These are phyloP conservation scores for Cercospora janseana DNA, from an alignment of 2,329 filamentous ascomycete genomes.

Conservation along the genomic window DNA sequence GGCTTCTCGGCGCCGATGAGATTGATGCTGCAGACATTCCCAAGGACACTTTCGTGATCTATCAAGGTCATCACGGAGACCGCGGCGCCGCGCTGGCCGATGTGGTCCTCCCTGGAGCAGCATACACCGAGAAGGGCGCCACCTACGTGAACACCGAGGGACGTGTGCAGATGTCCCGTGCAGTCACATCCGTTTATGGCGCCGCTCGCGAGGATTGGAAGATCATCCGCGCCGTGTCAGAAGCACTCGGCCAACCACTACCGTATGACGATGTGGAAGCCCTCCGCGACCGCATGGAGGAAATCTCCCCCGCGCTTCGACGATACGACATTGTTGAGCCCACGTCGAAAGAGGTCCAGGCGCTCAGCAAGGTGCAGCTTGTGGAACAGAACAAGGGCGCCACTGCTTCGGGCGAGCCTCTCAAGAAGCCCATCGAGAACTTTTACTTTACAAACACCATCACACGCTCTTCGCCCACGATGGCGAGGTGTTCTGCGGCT, in stretches of 20 bases:
- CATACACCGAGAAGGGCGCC: constrained; percentile 94
- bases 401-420: constrained; percentile 66
- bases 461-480: constrained; percentile 94
- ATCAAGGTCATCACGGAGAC: constrained; percentile 98
- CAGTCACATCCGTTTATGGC: constrained; percentile 83
- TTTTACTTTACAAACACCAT: constrained; percentile 99
- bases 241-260: constrained; percentile 82
- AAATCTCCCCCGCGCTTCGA: constrained; percentile 86
- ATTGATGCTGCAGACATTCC: constrained; percentile 81
- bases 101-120: constrained; percentile 86
- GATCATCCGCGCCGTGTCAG: constrained; percentile 88
- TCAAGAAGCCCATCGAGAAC: constrained; percentile 87
- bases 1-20: constrained; percentile 95
- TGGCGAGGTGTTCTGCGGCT: constrained; percentile 93
- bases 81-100: constrained; percentile 89
- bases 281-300: constrained; percentile 87
- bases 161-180: constrained; percentile 87
- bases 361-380: constrained; percentile 87
- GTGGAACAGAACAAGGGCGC: constrained; percentile 94
- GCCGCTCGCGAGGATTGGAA: constrained; percentile 97
- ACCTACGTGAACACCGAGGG: constrained; percentile 99
- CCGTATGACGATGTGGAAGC: constrained; percentile 90
- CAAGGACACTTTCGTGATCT: constrained; percentile 93
- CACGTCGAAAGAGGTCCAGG: constrained; percentile 55
- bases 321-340: constrained; percentile 90